These are phyloP conservation scores for Geosmithia morbida DNA, from an alignment of 2,329 filamentous ascomycete species.

Conservation along the genomic window DNA sequence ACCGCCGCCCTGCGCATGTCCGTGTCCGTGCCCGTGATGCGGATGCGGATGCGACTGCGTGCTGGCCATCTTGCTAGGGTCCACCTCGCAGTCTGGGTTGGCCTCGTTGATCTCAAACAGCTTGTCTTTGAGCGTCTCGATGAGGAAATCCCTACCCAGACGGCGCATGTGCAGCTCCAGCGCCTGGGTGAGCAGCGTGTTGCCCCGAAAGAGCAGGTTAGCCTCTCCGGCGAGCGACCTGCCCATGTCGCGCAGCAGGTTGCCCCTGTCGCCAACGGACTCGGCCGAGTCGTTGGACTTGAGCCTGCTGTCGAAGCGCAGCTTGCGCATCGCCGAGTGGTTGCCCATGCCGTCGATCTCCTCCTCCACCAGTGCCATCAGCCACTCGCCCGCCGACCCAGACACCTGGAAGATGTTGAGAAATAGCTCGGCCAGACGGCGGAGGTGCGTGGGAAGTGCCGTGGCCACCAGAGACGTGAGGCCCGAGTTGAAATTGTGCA, in stretches of 20 bases:
- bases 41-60: conserved; percentile 10
- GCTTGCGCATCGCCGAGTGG: conserved; percentile 55
- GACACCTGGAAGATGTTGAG: conserved; percentile 94
- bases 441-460: conserved; percentile 62
- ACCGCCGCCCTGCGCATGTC: background rate
- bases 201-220: conserved; percentile 88
- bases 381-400: conserved; percentile 71
- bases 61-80: conserved; percentile 57
- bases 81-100: conserved; percentile 88
- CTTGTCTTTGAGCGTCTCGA: conserved; percentile 74
- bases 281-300: conserved; percentile 57
- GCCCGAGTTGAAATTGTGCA: conserved; percentile 73
- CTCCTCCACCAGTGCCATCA: conserved; percentile 86
- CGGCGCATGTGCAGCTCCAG: conserved; percentile 93
- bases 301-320: conserved; percentile 56
- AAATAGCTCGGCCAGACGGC: conserved; percentile 69
- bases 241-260: conserved; percentile 62
- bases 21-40: background rate
- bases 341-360: conserved; percentile 90
- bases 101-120: conserved; percentile 79
- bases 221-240: conserved; percentile 75
- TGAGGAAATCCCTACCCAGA: conserved; percentile 81
- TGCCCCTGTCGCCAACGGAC: conserved; percentile 48
- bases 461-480: conserved; percentile 76
- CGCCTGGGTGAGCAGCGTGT: conserved; percentile 84